phyloP scores from a whole-genome alignment of 139 green algal genomes.

The Chlamydomonas incerta region DNA sequence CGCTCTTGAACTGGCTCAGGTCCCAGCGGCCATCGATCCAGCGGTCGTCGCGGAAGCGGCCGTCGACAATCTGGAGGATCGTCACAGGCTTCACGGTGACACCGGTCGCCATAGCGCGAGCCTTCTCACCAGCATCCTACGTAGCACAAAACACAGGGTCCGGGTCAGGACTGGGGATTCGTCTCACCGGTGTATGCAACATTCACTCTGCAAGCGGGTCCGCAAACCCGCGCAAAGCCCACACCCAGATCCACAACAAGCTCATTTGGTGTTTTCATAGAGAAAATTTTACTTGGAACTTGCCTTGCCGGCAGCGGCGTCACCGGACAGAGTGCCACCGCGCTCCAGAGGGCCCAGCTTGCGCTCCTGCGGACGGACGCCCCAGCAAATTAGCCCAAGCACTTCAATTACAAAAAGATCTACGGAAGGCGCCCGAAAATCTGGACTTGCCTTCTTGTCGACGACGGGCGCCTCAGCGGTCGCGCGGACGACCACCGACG shows the following conservation, averaged over 20 bases:
- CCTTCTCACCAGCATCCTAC: conserved; percentile 62
- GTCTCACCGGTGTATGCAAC: no score
- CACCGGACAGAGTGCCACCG: conserved; percentile 80
- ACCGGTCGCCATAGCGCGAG: conserved; percentile 27
- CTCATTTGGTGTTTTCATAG: no score
- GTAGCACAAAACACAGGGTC: neutral
- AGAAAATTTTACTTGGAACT: neutral
- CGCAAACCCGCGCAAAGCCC: no score
- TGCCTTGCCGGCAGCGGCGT: conserved; percentile 78
- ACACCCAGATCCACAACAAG: neutral
- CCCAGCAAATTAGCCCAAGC: neutral
- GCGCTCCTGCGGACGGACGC: conserved; percentile 51
- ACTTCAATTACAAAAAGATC: neutral
- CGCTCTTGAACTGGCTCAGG: conserved; percentile 66
- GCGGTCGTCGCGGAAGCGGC: conserved; percentile 86
- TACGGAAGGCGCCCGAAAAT: neutral
- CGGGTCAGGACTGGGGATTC: no score
- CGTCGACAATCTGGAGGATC: conserved; percentile 78
- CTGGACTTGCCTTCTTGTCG: conserved; percentile 28
- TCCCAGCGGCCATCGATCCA: conserved; percentile 88
- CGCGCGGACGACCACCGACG: conserved; percentile 25
- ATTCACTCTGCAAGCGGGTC: no score
- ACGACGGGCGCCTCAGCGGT: conserved; percentile 35
- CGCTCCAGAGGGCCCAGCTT: conserved; percentile 73
- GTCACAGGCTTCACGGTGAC: neutral